A percentile compares a stretch with the other conserved stretches of the same genome.
These are phyloP conservation scores for Phytophthora litchii DNA, from an alignment of 352 stramenopile species.

Conservation along the genomic window DNA sequence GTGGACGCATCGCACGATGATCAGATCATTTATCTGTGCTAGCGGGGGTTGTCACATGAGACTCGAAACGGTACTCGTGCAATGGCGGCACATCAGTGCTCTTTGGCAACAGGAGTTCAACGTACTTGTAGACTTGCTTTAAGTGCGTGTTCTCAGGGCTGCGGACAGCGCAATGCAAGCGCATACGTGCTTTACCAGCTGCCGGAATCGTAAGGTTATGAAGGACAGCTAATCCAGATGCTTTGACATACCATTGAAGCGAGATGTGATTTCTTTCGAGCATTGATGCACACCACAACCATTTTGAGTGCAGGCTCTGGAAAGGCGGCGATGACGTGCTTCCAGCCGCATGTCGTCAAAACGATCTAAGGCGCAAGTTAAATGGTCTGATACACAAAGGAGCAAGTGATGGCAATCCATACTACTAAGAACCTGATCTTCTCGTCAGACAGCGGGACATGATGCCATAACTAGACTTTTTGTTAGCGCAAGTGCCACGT, in stretches of 20 bases:
- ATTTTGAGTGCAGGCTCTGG: slow-evolving; percentile 5
- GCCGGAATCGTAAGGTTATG: slow-evolving; percentile 15
- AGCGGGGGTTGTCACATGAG: slow-evolving; percentile 1
- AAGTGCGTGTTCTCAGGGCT: not conserved
- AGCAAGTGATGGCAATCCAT: slow-evolving; percentile 2
- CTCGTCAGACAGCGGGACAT: not conserved
- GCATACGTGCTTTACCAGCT: slow-evolving; percentile 32
- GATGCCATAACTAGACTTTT: not conserved
- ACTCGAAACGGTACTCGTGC: slow-evolving; percentile 8
- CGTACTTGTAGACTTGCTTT: not conserved
- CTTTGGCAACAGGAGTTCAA: slow-evolving; percentile 12
- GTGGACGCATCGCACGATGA: slow-evolving; percentile 14
- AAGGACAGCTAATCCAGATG: slow-evolving; percentile 13
- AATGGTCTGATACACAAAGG: not conserved
- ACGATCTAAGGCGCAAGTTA: not conserved
- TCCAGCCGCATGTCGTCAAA: slow-evolving; percentile 9
- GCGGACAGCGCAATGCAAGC: not conserved
- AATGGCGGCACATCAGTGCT: slow-evolving; percentile 8
- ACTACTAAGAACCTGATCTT: slow-evolving; percentile 3
- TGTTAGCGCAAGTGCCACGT: slow-evolving; percentile 3
- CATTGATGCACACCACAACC: slow-evolving; percentile 13
- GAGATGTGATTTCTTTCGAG: slow-evolving; percentile 31
- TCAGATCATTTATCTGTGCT: not conserved
- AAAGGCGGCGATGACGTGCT: slow-evolving; percentile 23
- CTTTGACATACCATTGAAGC: slow-evolving; percentile 15